phyloP scores from a whole-genome alignment of 2,329 filamentous ascomycete species.

The Stagonosporopsis tanaceti region DNA sequence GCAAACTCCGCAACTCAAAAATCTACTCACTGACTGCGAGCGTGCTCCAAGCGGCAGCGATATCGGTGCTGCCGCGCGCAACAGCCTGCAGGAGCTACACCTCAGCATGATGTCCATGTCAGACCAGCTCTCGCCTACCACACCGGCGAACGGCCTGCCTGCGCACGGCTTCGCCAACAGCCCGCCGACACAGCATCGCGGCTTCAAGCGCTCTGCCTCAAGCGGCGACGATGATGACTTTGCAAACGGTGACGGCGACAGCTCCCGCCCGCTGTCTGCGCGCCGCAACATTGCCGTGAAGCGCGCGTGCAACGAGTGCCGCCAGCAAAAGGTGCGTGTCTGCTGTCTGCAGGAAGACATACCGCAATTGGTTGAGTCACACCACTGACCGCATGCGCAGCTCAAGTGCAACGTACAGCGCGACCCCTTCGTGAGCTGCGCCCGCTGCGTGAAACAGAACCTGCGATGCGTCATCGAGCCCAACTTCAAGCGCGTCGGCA shows the following conservation, averaged over 20 bases:
- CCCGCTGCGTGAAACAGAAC: conserved; percentile 79
- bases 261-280: conserved; percentile 34
- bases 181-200: conserved; percentile 41
- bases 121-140: conserved; percentile 37
- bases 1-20: conserved; percentile 6
- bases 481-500: conserved; percentile 85
- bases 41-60: conserved; percentile 20
- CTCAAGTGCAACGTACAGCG: conserved; percentile 85
- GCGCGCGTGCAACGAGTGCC: conserved; percentile 83
- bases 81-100: conserved; percentile 21
- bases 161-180: conserved; percentile 39
- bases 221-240: conserved; percentile 49
- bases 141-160: conserved; percentile 35
- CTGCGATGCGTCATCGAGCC: conserved; percentile 87
- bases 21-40: conserved; percentile 12
- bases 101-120: conserved; percentile 20
- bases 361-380: neutral
- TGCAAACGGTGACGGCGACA: conserved; percentile 37
- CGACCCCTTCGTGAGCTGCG: conserved; percentile 79
- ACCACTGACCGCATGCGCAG: conserved; percentile 52
- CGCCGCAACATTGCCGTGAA: conserved; percentile 59
- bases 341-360: neutral
- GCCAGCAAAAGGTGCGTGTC: conserved; percentile 79
- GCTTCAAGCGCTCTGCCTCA: conserved; percentile 49
- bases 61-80: conserved; percentile 27